These are phyloP conservation scores for Suillus paluster DNA, from an alignment of 768 basidiomycete genomes.

Conservation along the genomic window DNA sequence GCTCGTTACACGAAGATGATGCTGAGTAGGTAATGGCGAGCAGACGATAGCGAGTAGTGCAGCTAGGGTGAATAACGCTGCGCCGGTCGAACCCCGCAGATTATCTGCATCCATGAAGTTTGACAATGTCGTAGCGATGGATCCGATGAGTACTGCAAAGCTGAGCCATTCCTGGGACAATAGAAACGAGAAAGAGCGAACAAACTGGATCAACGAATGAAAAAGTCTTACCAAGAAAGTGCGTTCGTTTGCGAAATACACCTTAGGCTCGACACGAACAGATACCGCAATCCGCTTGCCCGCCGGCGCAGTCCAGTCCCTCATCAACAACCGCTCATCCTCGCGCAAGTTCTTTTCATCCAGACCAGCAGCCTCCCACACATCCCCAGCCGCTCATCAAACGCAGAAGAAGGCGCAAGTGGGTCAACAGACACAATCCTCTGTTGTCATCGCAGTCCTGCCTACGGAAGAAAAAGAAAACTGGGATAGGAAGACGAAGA, in stretches of 20 bases:
- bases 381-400: conserved; percentile 73
- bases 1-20: conserved; percentile 82
- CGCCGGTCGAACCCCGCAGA: conserved; percentile 80
- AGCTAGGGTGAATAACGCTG: conserved; percentile 87
- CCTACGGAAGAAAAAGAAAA: too few relatives aligned
- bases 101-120: conserved; percentile 83
- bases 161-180: conserved; percentile 81
- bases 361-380: conserved; percentile 34
- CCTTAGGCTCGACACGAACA: conserved; percentile 97
- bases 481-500: too few relatives aligned
- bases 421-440: conserved; percentile 76
- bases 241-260: conserved; percentile 94
- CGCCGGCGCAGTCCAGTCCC: conserved; percentile 76
- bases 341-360: conserved; percentile 41
- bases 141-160: conserved; percentile 84
- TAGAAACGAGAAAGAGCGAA: neutral
- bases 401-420: conserved; percentile 78
- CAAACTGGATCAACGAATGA: conserved; percentile 6
- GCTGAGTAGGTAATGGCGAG: conserved; percentile 88
- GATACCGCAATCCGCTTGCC: conserved; percentile 94
- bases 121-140: conserved; percentile 87
- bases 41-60: conserved; percentile 84
- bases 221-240: conserved; percentile 76
- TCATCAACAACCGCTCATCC: conserved; percentile 62
- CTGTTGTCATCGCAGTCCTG: conserved; percentile 29